phyloP scores from a whole-genome alignment of 306 rosid species.

The Herpetospermum pedunculosum region DNA sequence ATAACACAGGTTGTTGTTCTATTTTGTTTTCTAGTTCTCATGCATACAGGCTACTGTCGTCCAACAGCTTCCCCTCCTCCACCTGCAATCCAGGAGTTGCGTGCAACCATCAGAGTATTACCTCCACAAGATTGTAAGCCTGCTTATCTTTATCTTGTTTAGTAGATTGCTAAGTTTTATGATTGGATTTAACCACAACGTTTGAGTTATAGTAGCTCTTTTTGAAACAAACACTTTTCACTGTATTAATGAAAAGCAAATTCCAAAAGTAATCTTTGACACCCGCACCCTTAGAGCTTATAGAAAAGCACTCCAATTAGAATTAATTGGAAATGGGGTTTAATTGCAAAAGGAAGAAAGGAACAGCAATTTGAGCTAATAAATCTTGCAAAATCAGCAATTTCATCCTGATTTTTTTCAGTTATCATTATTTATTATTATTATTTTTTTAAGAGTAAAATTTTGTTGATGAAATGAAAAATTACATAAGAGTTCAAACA shows the following conservation, averaged over 20 bases:
- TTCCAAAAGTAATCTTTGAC: not conserved
- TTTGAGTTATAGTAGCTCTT: not conserved
- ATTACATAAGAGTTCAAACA: too few relatives aligned
- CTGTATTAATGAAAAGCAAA: too few relatives aligned
- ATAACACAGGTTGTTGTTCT: constrained; percentile 12
- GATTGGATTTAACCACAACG: not conserved
- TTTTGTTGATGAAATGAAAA: too few relatives aligned
- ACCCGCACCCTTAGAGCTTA: not conserved
- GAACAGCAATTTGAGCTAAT: not conserved
- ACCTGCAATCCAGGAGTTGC: constrained; percentile 74
- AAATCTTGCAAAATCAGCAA: not conserved
- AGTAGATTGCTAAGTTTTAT: not conserved
- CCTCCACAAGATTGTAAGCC: constrained; percentile 87
- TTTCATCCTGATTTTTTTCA: not conserved
- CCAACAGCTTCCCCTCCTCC: constrained; percentile 95
- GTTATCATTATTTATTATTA: not conserved
- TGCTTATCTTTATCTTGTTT: constrained; percentile 10
- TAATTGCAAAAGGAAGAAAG: not conserved
- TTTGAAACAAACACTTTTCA: not conserved
- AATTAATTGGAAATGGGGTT: not conserved
- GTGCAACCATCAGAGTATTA: constrained; percentile 57
- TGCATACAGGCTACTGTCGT: constrained; percentile 98
- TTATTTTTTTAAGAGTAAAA: too few relatives aligned
- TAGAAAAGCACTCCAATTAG: not conserved
- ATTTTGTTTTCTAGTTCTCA: constrained; percentile 56